phyloP scores from a whole-genome alignment of 805 yeast genomes.

The Hanseniaspora lachancei region DNA sequence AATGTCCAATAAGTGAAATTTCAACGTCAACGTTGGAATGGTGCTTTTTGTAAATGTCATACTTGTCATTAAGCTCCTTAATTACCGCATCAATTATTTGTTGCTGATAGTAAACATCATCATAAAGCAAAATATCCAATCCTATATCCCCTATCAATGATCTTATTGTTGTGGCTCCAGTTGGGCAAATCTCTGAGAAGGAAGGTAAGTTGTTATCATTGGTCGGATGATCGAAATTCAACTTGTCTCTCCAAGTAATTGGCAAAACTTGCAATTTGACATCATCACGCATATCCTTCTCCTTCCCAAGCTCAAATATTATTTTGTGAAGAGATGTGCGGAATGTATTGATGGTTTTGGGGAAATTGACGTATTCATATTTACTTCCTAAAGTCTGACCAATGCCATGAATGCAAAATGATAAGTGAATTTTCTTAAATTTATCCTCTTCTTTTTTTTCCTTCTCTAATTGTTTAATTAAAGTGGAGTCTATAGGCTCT shows the following conservation, averaged over 20 bases:
- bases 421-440: slow-evolving; percentile 31
- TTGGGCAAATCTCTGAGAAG: slow-evolving; percentile 58
- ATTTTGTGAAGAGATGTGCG: slow-evolving; percentile 41
- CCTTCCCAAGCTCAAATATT: slow-evolving; percentile 33
- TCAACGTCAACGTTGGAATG: slow-evolving; percentile 70
- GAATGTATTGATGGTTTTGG: slow-evolving; percentile 64
- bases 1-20: slow-evolving; percentile 78
- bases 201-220: slow-evolving; percentile 45
- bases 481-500: background rate
- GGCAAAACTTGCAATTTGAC: slow-evolving; percentile 75
- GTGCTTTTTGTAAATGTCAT: slow-evolving; percentile 40
- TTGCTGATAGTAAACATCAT: slow-evolving; percentile 53
- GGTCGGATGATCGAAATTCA: slow-evolving; percentile 42
- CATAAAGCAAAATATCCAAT: slow-evolving; percentile 67
- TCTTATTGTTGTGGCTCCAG: slow-evolving; percentile 64
- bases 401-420: slow-evolving; percentile 87
- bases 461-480: background rate
- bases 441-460: background rate
- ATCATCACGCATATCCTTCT: slow-evolving; percentile 33
- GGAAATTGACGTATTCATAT: slow-evolving; percentile 72
- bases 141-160: slow-evolving; percentile 75
- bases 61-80: slow-evolving; percentile 49
- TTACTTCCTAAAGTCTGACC: slow-evolving; percentile 77
- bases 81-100: slow-evolving; percentile 53
- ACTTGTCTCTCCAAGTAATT: slow-evolving; percentile 76